Base-by-base conservation (phyloP, 78 protist species). In the Neovahlkampfia damariscottae region DNA sequence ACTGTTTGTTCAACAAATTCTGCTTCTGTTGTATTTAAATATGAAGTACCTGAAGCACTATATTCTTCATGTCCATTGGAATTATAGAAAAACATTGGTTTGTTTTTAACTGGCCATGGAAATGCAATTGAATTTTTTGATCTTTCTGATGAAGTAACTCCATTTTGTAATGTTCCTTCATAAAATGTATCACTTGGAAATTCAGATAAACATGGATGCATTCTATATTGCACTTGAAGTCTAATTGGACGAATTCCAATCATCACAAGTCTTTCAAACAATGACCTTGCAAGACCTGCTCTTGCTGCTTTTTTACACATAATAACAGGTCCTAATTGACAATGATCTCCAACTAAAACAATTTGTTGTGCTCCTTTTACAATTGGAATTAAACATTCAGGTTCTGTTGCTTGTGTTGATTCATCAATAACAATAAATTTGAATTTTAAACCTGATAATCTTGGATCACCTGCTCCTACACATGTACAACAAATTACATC, bases 131-230 rank as follows among this genome's bases (percentile, higher is more conserved):
- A 7, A 66, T 40, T 32, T 19, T 67, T 29, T 74, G 31, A 58
- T 36, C 98, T 74, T 68, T 93, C 98, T 29, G 69, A 79, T 31
- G 79, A 81, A 1, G 91, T 85, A 35, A 94, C 96, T n/a, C 98
- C 98, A 77, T 96, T 93, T 72, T 94, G 99, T 62, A 98, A 91
- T 8, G 90, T 72, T 73, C 99, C 99, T 82, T 98, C 99, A 87
- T 98, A 98, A 86, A 97, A 97, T 7, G 91, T 89, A 82, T 83
- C 85, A 37, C 69, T 37, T 0, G 99, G 97, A 81, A 96, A 98
- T 66, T 88, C 96, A 27, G 93, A 71, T 35, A 98, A 84, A 28
- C 87, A 62, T 27, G 99, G 99, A 87, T 98, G 99, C 99, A 98
- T 98, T 40, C 99, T 91, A 90, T 98, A 98, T 76, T 98, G 99